phyloP scores from a whole-genome alignment of 1,139 yeast genomes.

The Ogataea hybrid region DNA sequence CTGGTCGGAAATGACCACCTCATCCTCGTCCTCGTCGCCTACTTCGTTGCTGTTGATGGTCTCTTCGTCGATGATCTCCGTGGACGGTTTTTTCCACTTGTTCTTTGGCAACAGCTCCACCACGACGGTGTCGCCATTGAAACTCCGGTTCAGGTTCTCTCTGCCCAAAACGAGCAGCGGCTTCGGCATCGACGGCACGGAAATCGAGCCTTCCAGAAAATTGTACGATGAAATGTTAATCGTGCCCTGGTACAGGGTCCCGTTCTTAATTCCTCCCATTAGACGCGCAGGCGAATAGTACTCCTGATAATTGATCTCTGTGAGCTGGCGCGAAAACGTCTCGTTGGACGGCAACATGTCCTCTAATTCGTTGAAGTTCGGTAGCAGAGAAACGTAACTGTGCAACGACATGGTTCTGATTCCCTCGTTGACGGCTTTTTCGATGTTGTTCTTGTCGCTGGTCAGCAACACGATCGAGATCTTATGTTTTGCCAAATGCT shows the following conservation, averaged over 20 bases:
- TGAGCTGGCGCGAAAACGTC: conserved; percentile 35
- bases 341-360: conserved; percentile 71
- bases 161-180: conserved; percentile 84
- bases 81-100: conserved; percentile 87
- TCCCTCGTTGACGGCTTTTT: conserved; percentile 54
- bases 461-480: conserved; percentile 67
- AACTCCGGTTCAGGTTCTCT: conserved; percentile 82
- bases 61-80: conserved; percentile 75
- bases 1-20: conserved; percentile 60
- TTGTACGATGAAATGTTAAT: conserved; percentile 82
- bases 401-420: conserved; percentile 55
- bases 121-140: conserved; percentile 88
- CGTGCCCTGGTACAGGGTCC: conserved; percentile 83
- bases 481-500: conserved; percentile 52
- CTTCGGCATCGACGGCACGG: conserved; percentile 69
- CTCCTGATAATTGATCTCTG: conserved; percentile 67
- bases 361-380: conserved; percentile 71
- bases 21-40: conserved; percentile 53
- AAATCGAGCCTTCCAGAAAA: conserved; percentile 82
- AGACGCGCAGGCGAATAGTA: conserved; percentile 79
- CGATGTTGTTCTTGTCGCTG: conserved; percentile 70
- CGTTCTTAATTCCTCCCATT: conserved; percentile 87
- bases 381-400: conserved; percentile 68
- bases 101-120: conserved; percentile 84
- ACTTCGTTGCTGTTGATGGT: conserved; percentile 59